These are phyloP conservation scores for Leccinum uliginosum DNA, from an alignment of 768 basidiomycete species.

Conservation along the genomic window DNA sequence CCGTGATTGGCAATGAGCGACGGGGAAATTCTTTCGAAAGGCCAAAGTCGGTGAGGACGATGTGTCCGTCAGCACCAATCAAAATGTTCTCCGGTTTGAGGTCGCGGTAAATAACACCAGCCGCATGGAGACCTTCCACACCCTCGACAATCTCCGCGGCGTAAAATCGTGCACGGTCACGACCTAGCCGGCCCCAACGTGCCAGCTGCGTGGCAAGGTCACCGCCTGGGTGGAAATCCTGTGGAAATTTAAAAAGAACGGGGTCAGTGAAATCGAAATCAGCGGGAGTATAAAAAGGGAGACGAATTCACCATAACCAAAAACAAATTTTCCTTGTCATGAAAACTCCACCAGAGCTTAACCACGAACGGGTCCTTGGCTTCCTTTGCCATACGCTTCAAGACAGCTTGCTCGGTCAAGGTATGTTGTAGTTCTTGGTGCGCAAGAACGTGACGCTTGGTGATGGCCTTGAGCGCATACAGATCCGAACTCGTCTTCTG, in stretches of 20 bases:
- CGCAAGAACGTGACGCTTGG: conserved; percentile 93
- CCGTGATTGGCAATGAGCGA: conserved; percentile 39
- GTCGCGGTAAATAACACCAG: conserved; percentile 96
- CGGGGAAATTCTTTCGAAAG: conserved; percentile 87
- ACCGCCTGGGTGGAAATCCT: conserved; percentile 95
- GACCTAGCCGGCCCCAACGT: conserved; percentile 89
- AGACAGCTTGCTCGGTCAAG: conserved; percentile 90
- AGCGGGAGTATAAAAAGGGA: conserved; percentile 14
- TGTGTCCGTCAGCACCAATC: conserved; percentile 91
- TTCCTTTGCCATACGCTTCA: conserved; percentile 90
- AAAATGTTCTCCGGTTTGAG: conserved; percentile 97
- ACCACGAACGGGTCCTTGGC: conserved; percentile 92
- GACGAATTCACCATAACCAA: conserved; percentile 76
- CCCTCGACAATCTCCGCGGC: conserved; percentile 97
- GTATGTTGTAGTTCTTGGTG: conserved; percentile 97
- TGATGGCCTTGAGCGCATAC: conserved; percentile 96
- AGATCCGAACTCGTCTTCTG: conserved; percentile 68
- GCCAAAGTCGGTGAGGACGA: conserved; percentile 96
- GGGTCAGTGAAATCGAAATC: conserved; percentile 8
- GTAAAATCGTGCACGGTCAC: conserved; percentile 94
- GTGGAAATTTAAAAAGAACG: conserved; percentile 12
- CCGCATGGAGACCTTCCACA: conserved; percentile 87
- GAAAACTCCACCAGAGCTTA: conserved; percentile 95
- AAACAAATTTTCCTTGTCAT: conserved; percentile 95
- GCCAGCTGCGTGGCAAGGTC: conserved; percentile 97